Evolutionary conservation across 1,284 basidiomycete genomes (phyloP), one percentile per base, ranked within the genome.

Genomic region (Marasmius oreades): DNA sequence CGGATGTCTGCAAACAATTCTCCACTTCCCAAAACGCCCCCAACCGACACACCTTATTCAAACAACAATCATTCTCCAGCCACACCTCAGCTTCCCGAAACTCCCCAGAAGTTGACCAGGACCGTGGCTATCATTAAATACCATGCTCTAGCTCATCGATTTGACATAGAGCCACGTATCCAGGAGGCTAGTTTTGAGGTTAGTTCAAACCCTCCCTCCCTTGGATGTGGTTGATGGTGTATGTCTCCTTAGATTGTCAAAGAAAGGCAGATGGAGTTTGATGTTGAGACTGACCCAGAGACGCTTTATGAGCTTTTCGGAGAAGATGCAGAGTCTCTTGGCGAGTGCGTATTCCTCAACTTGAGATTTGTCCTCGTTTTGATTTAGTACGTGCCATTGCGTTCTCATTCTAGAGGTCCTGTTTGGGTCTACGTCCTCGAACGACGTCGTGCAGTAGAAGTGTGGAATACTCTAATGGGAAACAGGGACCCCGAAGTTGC

Each of bases 361-460:
- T 48, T 55, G 57, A 42, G 37, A 45, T 52, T 31, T 26, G 43
- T 12, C 18, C 7, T 50, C 55, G 57, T 37, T 57, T 59, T 48
- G 51, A 26, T 39, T 44, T 37, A 20, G 23, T 24, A 42, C 16
- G 55, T 20, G n/a, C n/a, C n/a, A n/a, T n/a, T n/a, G n/a, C 43
- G 20, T 37, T 42, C 55, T 52, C 46, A 51, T 43, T 44, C 46
- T 59, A 91, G 89, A 63, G 90, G 88, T 56, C 86, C 90, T 18
- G 88, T 91, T 24, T 91, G 90, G 88, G 88, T 92, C 22, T 92
- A 91, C 70, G 86, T 92, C 44, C 84, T 92, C 59, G 90, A 91
- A 67, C 82, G 89, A 43, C 77, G 85, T 51, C 82, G 86, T 44
- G 86, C 90, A 14, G 85, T 92, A 45, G 82, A 90, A 69, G 86